Conservation (phyloP, 768 basidiomycete species). For the Leccinellum albellum region DNA sequence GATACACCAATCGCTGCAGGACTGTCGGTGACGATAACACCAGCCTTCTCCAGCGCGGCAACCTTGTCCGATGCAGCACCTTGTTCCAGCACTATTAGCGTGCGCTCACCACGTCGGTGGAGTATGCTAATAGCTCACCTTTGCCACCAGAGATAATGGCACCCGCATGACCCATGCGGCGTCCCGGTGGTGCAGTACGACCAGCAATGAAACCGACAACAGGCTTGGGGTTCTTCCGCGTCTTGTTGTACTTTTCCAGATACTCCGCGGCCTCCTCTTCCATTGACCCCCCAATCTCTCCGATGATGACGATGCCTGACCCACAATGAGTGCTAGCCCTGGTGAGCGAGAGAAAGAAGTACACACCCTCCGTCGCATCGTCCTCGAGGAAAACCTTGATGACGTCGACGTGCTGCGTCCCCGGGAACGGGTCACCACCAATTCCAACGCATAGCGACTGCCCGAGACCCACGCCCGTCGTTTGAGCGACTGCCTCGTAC, state of each 20-base stretch:
- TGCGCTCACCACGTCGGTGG: neutral
- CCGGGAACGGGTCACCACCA: slow-evolving; percentile 96
- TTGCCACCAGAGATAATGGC: slow-evolving; percentile 98
- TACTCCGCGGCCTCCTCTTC: slow-evolving; percentile 99
- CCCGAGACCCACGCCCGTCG: slow-evolving; percentile 91
- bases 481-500: slow-evolving; percentile 98
- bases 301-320: slow-evolving; percentile 92
- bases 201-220: slow-evolving; percentile 98
- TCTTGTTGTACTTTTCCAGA: slow-evolving; percentile 89
- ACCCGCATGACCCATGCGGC: slow-evolving; percentile 98
- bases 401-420: slow-evolving; percentile 93
- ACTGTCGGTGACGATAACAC: slow-evolving; percentile 89
- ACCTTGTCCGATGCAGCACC: slow-evolving; percentile 95
- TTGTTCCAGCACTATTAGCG: slow-evolving; percentile 23
- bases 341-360: neutral
- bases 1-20: slow-evolving; percentile 91
- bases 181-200: slow-evolving; percentile 93
- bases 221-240: slow-evolving; percentile 81
- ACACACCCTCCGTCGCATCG: slow-evolving; percentile 88
- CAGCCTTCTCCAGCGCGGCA: slow-evolving; percentile 82
- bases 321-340: slow-evolving; percentile 3
- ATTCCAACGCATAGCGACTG: slow-evolving; percentile 97
- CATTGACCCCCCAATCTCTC: slow-evolving; percentile 99
- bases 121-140: slow-evolving; percentile 44
- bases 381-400: slow-evolving; percentile 96